These are phyloP conservation scores for Salix caprea DNA, from an alignment of 345 rosid genomes.

Conservation along the genomic window DNA sequence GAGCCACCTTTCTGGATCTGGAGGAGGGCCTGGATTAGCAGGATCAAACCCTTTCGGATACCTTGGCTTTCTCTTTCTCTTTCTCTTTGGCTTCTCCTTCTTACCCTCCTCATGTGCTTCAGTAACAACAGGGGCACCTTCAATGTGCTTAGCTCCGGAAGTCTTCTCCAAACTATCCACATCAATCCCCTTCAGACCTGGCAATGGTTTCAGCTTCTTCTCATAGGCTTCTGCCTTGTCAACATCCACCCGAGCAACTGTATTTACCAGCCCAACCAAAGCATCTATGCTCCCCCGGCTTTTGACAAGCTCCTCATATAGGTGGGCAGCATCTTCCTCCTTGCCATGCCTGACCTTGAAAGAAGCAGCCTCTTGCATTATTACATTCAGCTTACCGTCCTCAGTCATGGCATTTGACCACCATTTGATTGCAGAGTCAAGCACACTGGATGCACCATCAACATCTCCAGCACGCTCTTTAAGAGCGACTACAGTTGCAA, in stretches of 20 bases:
- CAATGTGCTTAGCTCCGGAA: slow-evolving; percentile 78
- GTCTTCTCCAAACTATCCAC: slow-evolving; percentile 79
- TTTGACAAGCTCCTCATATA: slow-evolving; percentile 81
- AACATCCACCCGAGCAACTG: slow-evolving; percentile 70
- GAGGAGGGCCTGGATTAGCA: slow-evolving; percentile 93
- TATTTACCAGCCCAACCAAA: slow-evolving; percentile 78
- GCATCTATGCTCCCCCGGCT: slow-evolving; percentile 65
- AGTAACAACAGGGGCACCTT: slow-evolving; percentile 37
- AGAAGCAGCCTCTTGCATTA: slow-evolving; percentile 93
- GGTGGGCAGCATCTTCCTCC: slow-evolving; percentile 71
- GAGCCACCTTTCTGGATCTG: slow-evolving; percentile 98
- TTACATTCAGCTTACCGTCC: slow-evolving; percentile 52
- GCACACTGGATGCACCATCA: slow-evolving; percentile 65
- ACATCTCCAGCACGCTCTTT: slow-evolving; percentile 91
- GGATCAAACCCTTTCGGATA: slow-evolving; percentile 98
- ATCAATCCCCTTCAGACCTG: slow-evolving; percentile 65
- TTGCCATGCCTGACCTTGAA: slow-evolving; percentile 84
- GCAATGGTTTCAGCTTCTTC: slow-evolving; percentile 72
- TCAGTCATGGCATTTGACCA: slow-evolving; percentile 92
- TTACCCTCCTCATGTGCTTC: slow-evolving; percentile 54
- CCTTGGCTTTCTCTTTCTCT: slow-evolving; percentile 97
- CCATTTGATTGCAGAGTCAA: slow-evolving; percentile 81
- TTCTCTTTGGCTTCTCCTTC: slow-evolving; percentile 78
- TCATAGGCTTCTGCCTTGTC: slow-evolving; percentile 84
- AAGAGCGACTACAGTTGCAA: slow-evolving; percentile 82